Evolutionary conservation across 306 rosid species (phyloP), one percentile per base, ranked within the genome.

Genomic region (Quercus dentata): DNA sequence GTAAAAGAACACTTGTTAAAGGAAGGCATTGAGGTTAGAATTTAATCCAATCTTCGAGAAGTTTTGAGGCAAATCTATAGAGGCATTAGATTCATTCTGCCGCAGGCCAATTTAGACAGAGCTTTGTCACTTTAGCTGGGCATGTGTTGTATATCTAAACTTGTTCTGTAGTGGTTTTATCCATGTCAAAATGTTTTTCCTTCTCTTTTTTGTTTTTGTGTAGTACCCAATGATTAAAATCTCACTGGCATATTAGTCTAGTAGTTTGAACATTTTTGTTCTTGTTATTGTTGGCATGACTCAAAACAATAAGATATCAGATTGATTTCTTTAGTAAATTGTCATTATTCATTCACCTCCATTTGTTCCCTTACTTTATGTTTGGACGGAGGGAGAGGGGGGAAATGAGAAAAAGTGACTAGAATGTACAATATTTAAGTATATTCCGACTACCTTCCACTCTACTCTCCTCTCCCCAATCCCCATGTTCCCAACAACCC

Each of bases 1-100:
- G 99, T 94, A 44, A 94, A 92, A 74, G 97, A 83, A 86, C 94
- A 91, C 79, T 87, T 94, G 85, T 87, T 84, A 33, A 85, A 86
- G 78, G 90, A 91, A 86, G 92, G 89, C 76, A 92, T 92, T 64
- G 99, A 95, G 82, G 96, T 92, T 75, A 85, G 97, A 87, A 83
- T 87, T 55, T 88, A 80, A 89, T 84, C 46, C 52, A 13, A 14
- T 14, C 85, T 10, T 33, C 5, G 27, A 76, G 44, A 38, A 27
- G 57, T 15, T 27, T 33, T 51, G 58, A 31, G 17, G 23, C 31
- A 4, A 31, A 13, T 30, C 71, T 1, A 28, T 3, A 25, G 33
- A 14, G 33, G 38, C n/a, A 15, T 28, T 33, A 28, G 20, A 57
- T 8, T 49, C 27, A 30, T 23, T 31, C n/a, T n/a, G n/a, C 33